Conservation (phyloP, 2,329 filamentous ascomycete species). For the Fusarium vanettenii region DNA sequence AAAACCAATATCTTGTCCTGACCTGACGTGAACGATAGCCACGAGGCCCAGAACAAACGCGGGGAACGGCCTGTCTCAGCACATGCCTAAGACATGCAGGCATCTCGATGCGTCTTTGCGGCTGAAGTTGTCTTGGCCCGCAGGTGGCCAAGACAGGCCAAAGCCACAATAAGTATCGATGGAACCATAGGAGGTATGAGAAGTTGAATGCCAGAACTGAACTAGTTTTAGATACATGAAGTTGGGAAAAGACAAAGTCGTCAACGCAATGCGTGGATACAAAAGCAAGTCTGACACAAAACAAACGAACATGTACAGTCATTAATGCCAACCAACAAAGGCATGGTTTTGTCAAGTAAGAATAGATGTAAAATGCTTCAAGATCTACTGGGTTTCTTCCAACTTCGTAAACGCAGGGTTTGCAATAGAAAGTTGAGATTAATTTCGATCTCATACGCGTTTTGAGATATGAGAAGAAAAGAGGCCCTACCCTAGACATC, state of each 20-base stretch:
- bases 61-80: neutral
- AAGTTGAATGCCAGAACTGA: neutral
- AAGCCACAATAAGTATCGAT: neutral
- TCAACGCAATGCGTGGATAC: neutral
- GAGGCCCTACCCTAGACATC: too few relatives aligned
- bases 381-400: neutral
- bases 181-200: neutral
- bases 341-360: neutral
- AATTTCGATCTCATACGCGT: too few relatives aligned
- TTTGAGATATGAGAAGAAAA: too few relatives aligned
- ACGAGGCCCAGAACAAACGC: neutral
- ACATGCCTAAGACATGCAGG: neutral
- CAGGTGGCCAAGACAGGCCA: neutral
- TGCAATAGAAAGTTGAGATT: too few relatives aligned
- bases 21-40: neutral
- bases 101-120: neutral
- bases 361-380: neutral
- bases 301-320: neutral
- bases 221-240: constrained; percentile 16
- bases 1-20: neutral
- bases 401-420: neutral
- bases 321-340: neutral
- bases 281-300: neutral
- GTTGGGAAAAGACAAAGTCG: neutral
- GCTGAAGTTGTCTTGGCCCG: neutral